These are phyloP conservation scores for Boletellus deceptivus DNA, from an alignment of 1,284 basidiomycete species.

Conservation along the genomic window DNA sequence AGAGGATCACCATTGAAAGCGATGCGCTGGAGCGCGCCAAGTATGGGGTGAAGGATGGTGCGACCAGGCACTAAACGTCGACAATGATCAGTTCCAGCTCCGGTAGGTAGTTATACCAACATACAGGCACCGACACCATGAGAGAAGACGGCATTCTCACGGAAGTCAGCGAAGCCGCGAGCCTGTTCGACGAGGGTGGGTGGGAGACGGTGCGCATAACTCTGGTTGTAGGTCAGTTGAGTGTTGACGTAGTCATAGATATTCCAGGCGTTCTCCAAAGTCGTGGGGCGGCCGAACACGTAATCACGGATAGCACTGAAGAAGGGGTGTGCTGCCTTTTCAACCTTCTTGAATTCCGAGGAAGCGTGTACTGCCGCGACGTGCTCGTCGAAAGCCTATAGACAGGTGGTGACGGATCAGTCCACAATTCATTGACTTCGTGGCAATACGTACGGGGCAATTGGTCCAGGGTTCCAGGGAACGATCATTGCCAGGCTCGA, in stretches of 20 bases:
- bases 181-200: slow-evolving; percentile 69
- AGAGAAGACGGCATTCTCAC: slow-evolving; percentile 77
- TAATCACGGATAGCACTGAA: slow-evolving; percentile 63
- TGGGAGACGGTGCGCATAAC: slow-evolving; percentile 69
- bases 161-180: slow-evolving; percentile 70
- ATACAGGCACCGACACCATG: slow-evolving; percentile 75
- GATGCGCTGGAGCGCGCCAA: slow-evolving; percentile 69
- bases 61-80: slow-evolving; percentile 67
- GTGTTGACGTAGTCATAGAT: slow-evolving; percentile 78
- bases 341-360: slow-evolving; percentile 61
- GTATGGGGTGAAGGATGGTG: slow-evolving; percentile 69
- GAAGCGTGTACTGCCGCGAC: slow-evolving; percentile 55
- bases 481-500: slow-evolving; percentile 79
- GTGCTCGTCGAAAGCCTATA: slow-evolving; percentile 63
- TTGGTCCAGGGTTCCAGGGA: slow-evolving; percentile 84
- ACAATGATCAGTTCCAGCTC: slow-evolving; percentile 8
- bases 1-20: slow-evolving; percentile 76
- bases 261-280: slow-evolving; percentile 73
- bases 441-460: slow-evolving; percentile 58
- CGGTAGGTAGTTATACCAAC: slow-evolving; percentile 24
- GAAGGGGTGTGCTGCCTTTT: slow-evolving; percentile 58
- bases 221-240: slow-evolving; percentile 75
- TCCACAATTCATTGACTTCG: neutral
- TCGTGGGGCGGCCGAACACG: slow-evolving; percentile 65
- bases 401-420: slow-evolving; percentile 16